Conservation (phyloP, 371 early-diverging fungal genomes). For the Entomophthora muscae region DNA sequence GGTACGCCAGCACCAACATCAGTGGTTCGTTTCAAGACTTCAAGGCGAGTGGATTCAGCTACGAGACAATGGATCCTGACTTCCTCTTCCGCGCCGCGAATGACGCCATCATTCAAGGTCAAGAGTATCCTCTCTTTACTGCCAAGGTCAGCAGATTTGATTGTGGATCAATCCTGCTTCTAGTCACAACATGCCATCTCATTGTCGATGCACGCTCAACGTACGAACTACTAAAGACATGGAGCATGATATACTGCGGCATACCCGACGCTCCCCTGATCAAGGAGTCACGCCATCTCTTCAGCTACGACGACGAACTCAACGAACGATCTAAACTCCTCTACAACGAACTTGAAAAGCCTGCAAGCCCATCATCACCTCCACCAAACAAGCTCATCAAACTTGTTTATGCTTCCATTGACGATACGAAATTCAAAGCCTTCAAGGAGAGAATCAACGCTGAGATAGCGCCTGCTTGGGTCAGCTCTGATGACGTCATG, state of each 20-base stretch:
- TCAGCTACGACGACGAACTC: not conserved
- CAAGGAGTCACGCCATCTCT: not conserved
- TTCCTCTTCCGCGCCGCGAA: not conserved
- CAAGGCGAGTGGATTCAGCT: not conserved
- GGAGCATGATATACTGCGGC: not conserved
- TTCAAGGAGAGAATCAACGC: not conserved
- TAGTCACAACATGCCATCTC: not conserved
- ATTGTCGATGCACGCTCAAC: not conserved
- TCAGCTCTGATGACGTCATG: not conserved
- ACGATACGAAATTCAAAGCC: not conserved
- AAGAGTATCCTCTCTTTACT: not conserved
- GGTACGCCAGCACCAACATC: not conserved
- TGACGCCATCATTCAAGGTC: not conserved
- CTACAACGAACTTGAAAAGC: not conserved
- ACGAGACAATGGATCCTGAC: not conserved
- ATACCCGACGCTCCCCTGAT: not conserved
- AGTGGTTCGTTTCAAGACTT: not conserved
- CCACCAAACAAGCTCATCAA: not conserved
- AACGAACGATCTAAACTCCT: not conserved
- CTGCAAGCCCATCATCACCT: too few species aligned
- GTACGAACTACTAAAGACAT: not conserved
- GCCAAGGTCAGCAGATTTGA: not conserved
- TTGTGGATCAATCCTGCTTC: not conserved
- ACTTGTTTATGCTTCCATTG: not conserved
- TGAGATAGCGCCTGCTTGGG: not conserved